phyloP scores from a whole-genome alignment of 1,284 basidiomycete genomes.

The Microstroma glucosiphilum region DNA sequence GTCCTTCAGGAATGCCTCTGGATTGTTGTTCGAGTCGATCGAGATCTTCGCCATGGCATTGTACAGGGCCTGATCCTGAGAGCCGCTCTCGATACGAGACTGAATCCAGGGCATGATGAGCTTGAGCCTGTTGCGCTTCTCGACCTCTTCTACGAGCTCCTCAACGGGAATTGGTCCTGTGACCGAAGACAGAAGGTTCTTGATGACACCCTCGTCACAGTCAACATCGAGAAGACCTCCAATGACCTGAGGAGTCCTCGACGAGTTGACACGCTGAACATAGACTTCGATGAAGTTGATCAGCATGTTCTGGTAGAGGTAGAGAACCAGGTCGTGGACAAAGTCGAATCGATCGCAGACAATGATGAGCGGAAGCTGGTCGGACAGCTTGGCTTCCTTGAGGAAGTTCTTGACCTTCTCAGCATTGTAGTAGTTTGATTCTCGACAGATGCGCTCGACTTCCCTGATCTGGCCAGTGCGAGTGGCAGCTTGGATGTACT shows the following conservation, averaged over 20 bases:
- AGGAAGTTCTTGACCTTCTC: slow-evolving; percentile 99
- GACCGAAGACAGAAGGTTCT: slow-evolving; percentile 83
- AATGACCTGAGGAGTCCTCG: slow-evolving; percentile 94
- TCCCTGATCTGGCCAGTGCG: slow-evolving; percentile 97
- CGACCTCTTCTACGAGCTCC: slow-evolving; percentile 71
- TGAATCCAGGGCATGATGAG: slow-evolving; percentile 96
- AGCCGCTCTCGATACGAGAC: slow-evolving; percentile 81
- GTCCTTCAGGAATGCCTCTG: slow-evolving; percentile 94
- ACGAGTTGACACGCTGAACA: slow-evolving; percentile 95
- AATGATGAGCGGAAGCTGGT: slow-evolving; percentile 98
- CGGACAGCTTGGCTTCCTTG: slow-evolving; percentile 84
- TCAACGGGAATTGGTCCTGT: slow-evolving; percentile 91
- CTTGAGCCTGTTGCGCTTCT: slow-evolving; percentile 83
- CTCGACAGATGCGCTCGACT: slow-evolving; percentile 95
- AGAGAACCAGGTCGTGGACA: slow-evolving; percentile 96
- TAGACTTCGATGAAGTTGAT: slow-evolving; percentile 98
- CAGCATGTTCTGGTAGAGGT: slow-evolving; percentile 95
- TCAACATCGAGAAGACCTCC: slow-evolving; percentile 96
- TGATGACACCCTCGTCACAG: slow-evolving; percentile 90
- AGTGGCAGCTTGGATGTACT: slow-evolving; percentile 98
- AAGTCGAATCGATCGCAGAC: slow-evolving; percentile 99
- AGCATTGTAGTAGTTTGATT: slow-evolving; percentile 95
- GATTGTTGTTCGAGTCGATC: slow-evolving; percentile 98
- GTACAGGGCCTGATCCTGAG: slow-evolving; percentile 85
- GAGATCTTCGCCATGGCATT: slow-evolving; percentile 98